phyloP scores from a whole-genome alignment of 2,329 filamentous ascomycete genomes.

The Fusarium illudens region DNA sequence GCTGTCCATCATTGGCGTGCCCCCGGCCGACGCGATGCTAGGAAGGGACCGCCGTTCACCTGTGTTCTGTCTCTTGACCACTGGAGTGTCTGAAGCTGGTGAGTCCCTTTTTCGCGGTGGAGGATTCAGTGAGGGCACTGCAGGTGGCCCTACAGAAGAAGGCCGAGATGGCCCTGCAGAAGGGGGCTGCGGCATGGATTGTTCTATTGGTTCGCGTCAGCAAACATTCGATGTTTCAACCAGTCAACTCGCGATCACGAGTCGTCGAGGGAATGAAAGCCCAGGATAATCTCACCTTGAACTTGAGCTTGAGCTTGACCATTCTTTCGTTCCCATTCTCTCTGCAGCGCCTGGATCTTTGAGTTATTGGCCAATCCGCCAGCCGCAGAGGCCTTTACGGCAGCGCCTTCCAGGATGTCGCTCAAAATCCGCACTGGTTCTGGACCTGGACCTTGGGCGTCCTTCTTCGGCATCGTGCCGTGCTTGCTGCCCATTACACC shows the following conservation, averaged over 20 bases:
- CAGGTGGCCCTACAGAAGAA: conserved; percentile 7
- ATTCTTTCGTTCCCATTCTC: conserved; percentile 41
- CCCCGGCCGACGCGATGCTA: neutral
- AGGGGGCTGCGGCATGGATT: conserved; percentile 6
- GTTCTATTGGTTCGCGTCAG: neutral
- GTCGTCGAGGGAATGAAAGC: neutral
- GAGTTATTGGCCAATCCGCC: conserved; percentile 21
- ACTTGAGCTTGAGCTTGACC: conserved; percentile 3
- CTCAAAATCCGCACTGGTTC: conserved; percentile 37
- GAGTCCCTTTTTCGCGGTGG: conserved; percentile 25
- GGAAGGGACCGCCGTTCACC: neutral
- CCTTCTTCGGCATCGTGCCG: neutral
- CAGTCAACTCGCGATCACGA: neutral
- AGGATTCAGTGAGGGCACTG: neutral
- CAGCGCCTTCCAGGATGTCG: conserved; percentile 24
- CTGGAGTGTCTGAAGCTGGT: conserved; percentile 2
- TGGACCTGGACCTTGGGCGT: neutral
- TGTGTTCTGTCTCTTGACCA: conserved; percentile 11
- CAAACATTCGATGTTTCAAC: neutral
- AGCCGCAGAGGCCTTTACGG: conserved; percentile 1
- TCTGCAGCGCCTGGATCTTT: conserved; percentile 43
- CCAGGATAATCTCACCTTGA: conserved; percentile 5
- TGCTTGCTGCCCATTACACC: conserved; percentile 14
- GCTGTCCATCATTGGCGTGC: neutral
- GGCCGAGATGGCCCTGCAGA: conserved; percentile 9